Evolutionary conservation across 2,329 filamentous ascomycete genomes (phyloP).

Genomic region (Xenoacremonium recifei): DNA sequence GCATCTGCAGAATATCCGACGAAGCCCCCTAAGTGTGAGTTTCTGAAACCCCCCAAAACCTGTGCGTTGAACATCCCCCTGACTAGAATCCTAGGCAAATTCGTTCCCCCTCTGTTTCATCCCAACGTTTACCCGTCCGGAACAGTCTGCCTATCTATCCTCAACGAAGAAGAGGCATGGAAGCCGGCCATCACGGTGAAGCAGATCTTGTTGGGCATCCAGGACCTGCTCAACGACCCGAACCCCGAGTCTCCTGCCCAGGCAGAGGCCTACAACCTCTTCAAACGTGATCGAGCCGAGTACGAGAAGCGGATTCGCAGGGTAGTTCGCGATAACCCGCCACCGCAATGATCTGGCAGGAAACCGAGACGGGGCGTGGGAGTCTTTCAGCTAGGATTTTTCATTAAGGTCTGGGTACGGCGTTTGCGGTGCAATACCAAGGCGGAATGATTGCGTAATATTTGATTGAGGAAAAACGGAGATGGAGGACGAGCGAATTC

Average conservation of each 20-base stretch:
- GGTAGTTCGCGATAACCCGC: constrained; percentile 86
- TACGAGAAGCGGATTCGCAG: constrained; percentile 88
- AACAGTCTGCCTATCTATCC: constrained; percentile 92
- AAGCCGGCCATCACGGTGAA: constrained; percentile 98
- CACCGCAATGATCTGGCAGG: constrained; percentile 49
- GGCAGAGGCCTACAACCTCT: constrained; percentile 95
- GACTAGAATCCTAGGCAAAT: constrained; percentile 72
- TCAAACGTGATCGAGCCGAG: constrained; percentile 81
- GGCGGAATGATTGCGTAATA: constrained; percentile 23
- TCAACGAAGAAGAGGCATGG: constrained; percentile 99
- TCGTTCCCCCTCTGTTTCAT: constrained; percentile 92
- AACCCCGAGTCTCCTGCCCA: constrained; percentile 97
- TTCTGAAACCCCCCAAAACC: neutral
- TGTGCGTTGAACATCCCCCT: constrained; percentile 7
- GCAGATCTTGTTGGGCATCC: constrained; percentile 93
- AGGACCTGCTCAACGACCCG: constrained; percentile 92
- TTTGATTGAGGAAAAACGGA: constrained; percentile 5
- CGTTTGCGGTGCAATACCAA: constrained; percentile 33
- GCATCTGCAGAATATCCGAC: constrained; percentile 81
- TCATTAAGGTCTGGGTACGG: constrained; percentile 25
- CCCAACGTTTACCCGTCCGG: constrained; percentile 98
- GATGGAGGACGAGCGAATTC: neutral
- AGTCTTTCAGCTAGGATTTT: constrained; percentile 16
- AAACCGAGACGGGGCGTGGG: constrained; percentile 11
- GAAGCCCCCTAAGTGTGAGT: constrained; percentile 95